Percentiles rank a stretch among this genome's conserved stretches.
These are phyloP conservation scores for Clohesyomyces aquaticus DNA, from an alignment of 495 filamentous ascomycete genomes.

Conservation along the genomic window DNA sequence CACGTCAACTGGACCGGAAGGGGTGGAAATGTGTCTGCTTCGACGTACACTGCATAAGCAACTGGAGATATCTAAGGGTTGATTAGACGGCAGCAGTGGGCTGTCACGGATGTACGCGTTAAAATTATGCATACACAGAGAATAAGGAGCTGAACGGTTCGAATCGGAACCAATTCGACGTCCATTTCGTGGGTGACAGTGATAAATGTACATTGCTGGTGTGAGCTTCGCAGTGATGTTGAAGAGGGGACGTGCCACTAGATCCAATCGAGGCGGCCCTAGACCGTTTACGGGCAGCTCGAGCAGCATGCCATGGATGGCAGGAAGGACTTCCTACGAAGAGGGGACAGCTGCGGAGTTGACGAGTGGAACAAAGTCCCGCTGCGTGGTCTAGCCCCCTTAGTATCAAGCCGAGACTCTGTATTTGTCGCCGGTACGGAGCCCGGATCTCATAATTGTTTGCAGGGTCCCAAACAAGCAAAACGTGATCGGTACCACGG, in stretches of 20 bases:
- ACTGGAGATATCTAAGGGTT: constrained; percentile 2
- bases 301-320: no score
- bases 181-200: no score
- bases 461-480: neutral
- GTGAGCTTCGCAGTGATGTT: neutral
- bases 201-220: neutral
- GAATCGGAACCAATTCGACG: no score
- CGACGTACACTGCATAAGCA: constrained; percentile 91
- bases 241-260: neutral
- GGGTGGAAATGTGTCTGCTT: constrained; percentile 94
- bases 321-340: neutral
- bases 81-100: constrained; percentile 4
- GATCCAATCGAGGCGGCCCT: neutral
- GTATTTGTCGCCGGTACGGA: no score
- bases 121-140: constrained; percentile 35
- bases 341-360: neutral
- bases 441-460: neutral
- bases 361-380: no score
- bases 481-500: constrained; percentile 25
- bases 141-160: constrained; percentile 14
- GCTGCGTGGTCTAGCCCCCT: no score
- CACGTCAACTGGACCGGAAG: constrained; percentile 99
- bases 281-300: neutral
- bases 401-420: no score
- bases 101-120: constrained; percentile 9